Evolutionary conservation across 495 filamentous ascomycete genomes (phyloP), one percentile per base, ranked within the genome.

Genomic region (Neurospora discreta): DNA sequence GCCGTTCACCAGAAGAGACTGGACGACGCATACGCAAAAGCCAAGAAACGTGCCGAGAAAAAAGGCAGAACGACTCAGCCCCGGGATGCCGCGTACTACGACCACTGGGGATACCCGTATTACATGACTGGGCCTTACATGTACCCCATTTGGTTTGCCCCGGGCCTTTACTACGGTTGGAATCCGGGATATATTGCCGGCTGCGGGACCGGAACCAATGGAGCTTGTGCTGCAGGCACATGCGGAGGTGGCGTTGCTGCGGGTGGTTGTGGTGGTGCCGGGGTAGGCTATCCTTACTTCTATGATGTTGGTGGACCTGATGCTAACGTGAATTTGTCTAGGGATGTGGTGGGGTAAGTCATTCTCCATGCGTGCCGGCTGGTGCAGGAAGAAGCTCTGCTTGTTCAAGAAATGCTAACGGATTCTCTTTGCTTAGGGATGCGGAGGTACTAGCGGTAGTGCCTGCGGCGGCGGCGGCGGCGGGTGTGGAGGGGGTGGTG

Each of bases 11-110:
- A 80, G n/a, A 76, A 79, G 30, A 80, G 86, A 39, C 85, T 92
- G n/a, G 87, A 90, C 26, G 76, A 77, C 33, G 86, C 86, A 38
- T 92, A 93, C 79, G 80, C 86, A 33, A 90, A 90, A 72, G 87
- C 89, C 0, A 80, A 81, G 52, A 86, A 87, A 16, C 86, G 91
- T 7, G 90, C 90, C 0, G 79, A 84, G 71, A 91, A 90, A 71
- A 89, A 88, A 65, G 87, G 86, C 1, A 79, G 85, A 42, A 77
- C 81, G 13, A 74, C 86, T 15, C 89, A 89, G 26, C 73, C 77
- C 1, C 72, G 82, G n/a, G 83, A 87, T 23, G 77, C 84, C 23
- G 33, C 30, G 26, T 88, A 88, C 75, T 86, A 85, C 69, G 82
- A 85, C 71, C 81, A 84, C 71, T 87, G 85, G 85, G 83, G 85